Conservation (phyloP, 129 eudicot species). For the Solidago caesia region DNA sequence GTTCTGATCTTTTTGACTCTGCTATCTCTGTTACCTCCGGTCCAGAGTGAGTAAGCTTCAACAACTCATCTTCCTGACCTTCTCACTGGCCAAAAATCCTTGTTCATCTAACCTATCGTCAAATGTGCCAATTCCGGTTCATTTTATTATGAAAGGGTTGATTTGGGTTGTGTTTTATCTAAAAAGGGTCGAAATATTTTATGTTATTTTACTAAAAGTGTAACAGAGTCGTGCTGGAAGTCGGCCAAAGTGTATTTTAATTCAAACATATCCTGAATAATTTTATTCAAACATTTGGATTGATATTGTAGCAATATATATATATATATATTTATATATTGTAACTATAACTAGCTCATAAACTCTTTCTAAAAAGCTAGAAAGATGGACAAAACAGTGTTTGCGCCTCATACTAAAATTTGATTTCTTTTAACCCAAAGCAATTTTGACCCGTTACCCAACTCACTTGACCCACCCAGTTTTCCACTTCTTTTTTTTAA, state of each 20-base stretch:
- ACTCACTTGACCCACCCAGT: neutral
- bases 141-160: neutral
- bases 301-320: neutral
- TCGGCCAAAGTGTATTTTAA: neutral
- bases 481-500: conserved; percentile 6
- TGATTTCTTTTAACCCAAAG: neutral
- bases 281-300: neutral
- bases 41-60: conserved; percentile 95
- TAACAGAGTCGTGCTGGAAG: neutral
- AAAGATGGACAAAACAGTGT: neutral
- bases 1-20: conserved; percentile 82
- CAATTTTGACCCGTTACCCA: conserved; percentile 1
- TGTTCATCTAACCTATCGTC: neutral
- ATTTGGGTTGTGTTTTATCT: neutral
- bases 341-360: neutral
- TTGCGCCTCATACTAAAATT: too few species aligned
- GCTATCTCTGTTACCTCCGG: conserved; percentile 84
- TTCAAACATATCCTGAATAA: too few species aligned
- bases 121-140: neutral
- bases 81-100: conserved; percentile 9
- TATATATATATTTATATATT: too few species aligned
- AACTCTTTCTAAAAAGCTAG: neutral
- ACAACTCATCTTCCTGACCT: conserved; percentile 26
- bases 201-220: neutral
- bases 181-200: neutral